A percentile compares a stretch with the other conserved stretches of the same genome.
phyloP scores from a whole-genome alignment of 73 alveolate genomes.

The Tetrahymena elliotti region DNA sequence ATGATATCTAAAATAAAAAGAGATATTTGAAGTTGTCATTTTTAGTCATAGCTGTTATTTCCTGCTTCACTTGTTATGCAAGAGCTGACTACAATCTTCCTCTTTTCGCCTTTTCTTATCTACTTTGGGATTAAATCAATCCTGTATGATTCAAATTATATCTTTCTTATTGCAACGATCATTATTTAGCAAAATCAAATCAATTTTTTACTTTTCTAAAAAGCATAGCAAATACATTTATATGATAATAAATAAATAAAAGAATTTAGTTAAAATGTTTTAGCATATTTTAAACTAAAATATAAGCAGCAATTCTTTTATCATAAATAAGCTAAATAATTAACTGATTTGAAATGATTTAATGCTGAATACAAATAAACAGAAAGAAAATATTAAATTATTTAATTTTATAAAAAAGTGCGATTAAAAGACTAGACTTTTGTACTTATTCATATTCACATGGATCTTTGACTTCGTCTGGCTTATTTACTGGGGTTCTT shows the following conservation, averaged over 20 bases:
- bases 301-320: no score
- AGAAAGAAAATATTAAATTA: neutral
- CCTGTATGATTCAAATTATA: conserved; percentile 2
- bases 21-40: conserved; percentile 14
- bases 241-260: neutral
- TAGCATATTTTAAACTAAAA: neutral
- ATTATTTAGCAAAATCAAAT: neutral
- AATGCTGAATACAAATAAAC: neutral
- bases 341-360: no score
- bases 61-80: conserved; percentile 42
- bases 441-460: conserved; percentile 26
- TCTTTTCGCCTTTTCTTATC: conserved; percentile 37
- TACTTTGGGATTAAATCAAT: conserved; percentile 29
- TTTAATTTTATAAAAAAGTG: neutral
- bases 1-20: neutral
- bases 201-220: neutral
- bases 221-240: neutral
- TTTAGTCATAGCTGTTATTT: conserved; percentile 27
- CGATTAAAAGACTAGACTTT: conserved; percentile 26
- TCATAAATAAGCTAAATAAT: neutral
- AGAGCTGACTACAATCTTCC: conserved; percentile 47
- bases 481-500: conserved; percentile 46
- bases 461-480: conserved; percentile 43
- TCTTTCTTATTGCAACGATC: neutral
- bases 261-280: no score